phyloP scores from a whole-genome alignment of 202 grass and related monocot species.

The Panicum hallii region DNA sequence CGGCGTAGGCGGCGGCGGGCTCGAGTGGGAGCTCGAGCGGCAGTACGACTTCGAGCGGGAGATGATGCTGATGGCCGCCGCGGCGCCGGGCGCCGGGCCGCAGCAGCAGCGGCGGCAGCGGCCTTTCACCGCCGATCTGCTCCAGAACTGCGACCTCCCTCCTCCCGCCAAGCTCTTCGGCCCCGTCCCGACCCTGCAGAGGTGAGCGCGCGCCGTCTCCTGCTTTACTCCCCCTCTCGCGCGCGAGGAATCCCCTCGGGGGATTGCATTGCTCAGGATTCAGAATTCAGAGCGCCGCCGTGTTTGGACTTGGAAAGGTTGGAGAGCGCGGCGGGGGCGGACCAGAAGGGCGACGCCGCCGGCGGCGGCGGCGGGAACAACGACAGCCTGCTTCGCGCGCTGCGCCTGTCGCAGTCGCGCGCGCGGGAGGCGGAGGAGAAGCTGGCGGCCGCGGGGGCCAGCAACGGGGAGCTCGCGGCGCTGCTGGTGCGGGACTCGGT shows the following conservation, averaged over 20 bases:
- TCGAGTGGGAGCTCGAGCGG: constrained; percentile 61
- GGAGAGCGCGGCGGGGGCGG: constrained; percentile 39
- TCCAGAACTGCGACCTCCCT: constrained; percentile 95
- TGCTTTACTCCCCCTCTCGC: no score
- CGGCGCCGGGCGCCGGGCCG: constrained; percentile 21
- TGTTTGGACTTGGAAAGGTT: neutral
- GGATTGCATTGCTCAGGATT: neutral
- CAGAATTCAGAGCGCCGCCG: neutral
- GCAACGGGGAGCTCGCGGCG: constrained; percentile 59
- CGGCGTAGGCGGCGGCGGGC: constrained; percentile 3
- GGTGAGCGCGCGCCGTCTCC: neutral
- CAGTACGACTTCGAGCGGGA: constrained; percentile 58
- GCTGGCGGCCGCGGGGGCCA: constrained; percentile 56
- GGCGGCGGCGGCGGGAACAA: constrained; percentile 40
- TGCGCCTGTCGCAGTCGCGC: constrained; percentile 95
- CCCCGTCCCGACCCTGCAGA: constrained; percentile 37
- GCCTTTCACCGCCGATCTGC: constrained; percentile 56
- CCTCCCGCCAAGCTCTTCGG: constrained; percentile 87
- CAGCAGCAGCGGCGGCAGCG: neutral
- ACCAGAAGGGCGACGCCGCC: neutral
- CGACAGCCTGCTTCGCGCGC: constrained; percentile 63
- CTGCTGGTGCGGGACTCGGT: constrained; percentile 77
- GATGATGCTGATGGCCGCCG: constrained; percentile 68
- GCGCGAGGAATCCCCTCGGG: neutral
- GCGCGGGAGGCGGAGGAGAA: constrained; percentile 84